Evolutionary conservation across 2,329 filamentous ascomycete genomes (phyloP), one percentile per base, ranked within the genome.

Genomic region (Gnomoniopsis sp.): DNA sequence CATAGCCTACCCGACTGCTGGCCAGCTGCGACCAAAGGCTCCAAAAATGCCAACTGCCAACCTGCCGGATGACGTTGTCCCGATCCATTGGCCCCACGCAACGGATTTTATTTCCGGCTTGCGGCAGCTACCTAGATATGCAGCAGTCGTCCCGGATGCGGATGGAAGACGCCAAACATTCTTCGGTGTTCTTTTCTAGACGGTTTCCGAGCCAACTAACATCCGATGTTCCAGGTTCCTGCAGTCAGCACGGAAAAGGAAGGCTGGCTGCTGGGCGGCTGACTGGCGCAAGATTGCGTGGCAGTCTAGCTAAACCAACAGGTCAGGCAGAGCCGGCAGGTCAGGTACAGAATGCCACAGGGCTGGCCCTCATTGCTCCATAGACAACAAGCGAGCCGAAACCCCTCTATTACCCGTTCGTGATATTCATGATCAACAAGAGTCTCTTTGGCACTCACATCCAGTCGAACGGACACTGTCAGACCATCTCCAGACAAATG

Each of bases 291-390:
- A 36, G 49, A 47, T 57, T 57, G 58, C 58, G 58, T 54, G 58
- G 54, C 58, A 44, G 53, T 54, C 49, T 57, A 33, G 49, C 50
- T 34, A 33, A 57, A 59, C 59, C 57, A 49, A 41, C 56, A 59
- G 59, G 56, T 58, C 59, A 56, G 14, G n/a, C 14, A 15, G 4
- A 30, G 26, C n/a, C n/a, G n/a, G n/a, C 56, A 59, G 59, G 56
- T 58, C 59, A 56, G 14, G n/a, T 41, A 15, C 14, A 30, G 26
- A 8, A n/a, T 41, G 38, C 14, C 38, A n/a, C 38, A 41, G 38
- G 38, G 14, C 38, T n/a, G n/a, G 38, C 3, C 38, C 38, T 41
- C 38, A 15, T 41, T 41, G 12, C 12, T n/a, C 38, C 38, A n/a
- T n/a, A 12, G 26, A 4, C 26, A 30, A 8, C 26, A 30, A 30